Conservation (phyloP, 139 green algal genomes). For the Eudorina sp. region DNA sequence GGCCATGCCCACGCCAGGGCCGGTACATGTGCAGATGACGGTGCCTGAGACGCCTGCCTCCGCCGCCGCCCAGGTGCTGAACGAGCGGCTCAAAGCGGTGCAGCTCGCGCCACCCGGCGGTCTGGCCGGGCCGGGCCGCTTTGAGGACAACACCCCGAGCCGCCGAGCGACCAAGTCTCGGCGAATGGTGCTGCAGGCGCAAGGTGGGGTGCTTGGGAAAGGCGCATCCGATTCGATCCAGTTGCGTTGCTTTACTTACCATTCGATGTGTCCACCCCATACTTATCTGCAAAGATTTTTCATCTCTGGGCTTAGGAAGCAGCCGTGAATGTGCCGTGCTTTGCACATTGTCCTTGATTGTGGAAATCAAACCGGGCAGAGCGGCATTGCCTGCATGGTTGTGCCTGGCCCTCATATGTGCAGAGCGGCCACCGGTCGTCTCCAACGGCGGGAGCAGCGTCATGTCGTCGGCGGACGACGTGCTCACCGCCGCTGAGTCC, state of each 20-base stretch:
- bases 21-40: constrained; percentile 62
- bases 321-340: not conserved
- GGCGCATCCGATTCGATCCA: too few relatives aligned
- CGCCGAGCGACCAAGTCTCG: constrained; percentile 69
- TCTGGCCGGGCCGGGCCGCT: constrained; percentile 55
- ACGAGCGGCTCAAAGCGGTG: constrained; percentile 36
- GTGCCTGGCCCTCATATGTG: too few relatives aligned
- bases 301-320: not conserved
- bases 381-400: too few relatives aligned
- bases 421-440: not conserved
- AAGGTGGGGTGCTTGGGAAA: too few relatives aligned
- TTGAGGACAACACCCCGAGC: constrained; percentile 76
- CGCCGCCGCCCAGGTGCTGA: constrained; percentile 40
- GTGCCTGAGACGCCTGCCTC: constrained; percentile 89
- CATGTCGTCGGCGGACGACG: constrained; percentile 52
- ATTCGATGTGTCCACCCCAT: too few relatives aligned
- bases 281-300: not conserved
- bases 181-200: constrained; percentile 19
- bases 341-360: not conserved
- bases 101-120: not conserved
- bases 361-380: not conserved
- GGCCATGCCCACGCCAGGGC: constrained; percentile 39
- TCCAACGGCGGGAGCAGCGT: not conserved
- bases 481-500: constrained; percentile 63
- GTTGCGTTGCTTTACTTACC: not conserved